These are phyloP conservation scores for Fusarium abutilonis DNA, from an alignment of 2,329 filamentous ascomycete species.

Conservation along the genomic window DNA sequence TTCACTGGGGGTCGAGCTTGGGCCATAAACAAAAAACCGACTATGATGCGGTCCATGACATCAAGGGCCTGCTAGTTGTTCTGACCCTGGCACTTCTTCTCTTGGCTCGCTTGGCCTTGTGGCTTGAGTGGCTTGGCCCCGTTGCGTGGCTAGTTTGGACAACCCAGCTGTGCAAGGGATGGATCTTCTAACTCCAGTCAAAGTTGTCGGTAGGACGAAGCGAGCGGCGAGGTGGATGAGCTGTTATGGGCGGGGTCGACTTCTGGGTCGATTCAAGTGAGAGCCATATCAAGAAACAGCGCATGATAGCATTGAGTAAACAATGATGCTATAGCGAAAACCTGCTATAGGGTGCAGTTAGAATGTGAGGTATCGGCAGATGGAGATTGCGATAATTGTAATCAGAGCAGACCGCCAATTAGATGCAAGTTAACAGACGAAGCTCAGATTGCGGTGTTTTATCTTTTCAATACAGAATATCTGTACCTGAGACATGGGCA, in stretches of 20 bases:
- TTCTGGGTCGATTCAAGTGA: slow-evolving; percentile 1
- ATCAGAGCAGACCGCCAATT: too few relatives aligned
- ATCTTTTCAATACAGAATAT: not conserved
- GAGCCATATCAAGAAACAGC: slow-evolving; percentile 7
- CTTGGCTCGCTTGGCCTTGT: slow-evolving; percentile 32
- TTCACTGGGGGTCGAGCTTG: slow-evolving; percentile 17
- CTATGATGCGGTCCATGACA: slow-evolving; percentile 43
- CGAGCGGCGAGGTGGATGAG: slow-evolving; percentile 8
- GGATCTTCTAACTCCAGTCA: slow-evolving; percentile 6
- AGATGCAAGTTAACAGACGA: not conserved
- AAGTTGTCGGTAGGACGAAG: slow-evolving; percentile 22
- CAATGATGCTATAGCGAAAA: slow-evolving; percentile 22
- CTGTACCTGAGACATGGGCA: slow-evolving; percentile 28
- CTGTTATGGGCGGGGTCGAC: slow-evolving; percentile 21
- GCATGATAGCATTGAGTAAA: slow-evolving; percentile 5
- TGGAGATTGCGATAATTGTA: not conserved
- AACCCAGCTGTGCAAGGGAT: slow-evolving; percentile 43
- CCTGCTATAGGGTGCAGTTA: slow-evolving; percentile 19
- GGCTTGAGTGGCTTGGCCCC: slow-evolving; percentile 36
- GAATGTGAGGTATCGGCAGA: slow-evolving; percentile 12
- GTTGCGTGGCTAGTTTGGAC: slow-evolving; percentile 26
- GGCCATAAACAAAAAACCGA: slow-evolving; percentile 19
- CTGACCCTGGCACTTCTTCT: slow-evolving; percentile 17
- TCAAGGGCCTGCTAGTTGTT: slow-evolving; percentile 34
- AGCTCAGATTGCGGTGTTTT: slow-evolving; percentile 1